A percentile compares a stretch with the other conserved stretches of the same genome.
phyloP scores from a whole-genome alignment of 2,329 filamentous ascomycete species.

The Ceratocystiopsis brevicomis region DNA sequence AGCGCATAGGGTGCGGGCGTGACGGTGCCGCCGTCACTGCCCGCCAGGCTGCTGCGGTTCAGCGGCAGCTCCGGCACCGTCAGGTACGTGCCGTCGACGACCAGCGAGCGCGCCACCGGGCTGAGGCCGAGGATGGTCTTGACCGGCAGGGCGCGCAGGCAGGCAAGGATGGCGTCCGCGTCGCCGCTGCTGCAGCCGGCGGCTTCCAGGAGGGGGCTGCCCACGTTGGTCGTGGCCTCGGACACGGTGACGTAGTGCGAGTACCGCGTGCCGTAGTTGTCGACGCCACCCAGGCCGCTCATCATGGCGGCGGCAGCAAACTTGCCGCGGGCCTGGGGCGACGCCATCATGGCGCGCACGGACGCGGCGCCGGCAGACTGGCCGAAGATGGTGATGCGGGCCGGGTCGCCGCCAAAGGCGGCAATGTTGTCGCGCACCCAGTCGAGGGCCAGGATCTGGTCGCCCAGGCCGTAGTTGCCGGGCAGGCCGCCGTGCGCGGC shows the following conservation, averaged over 20 bases:
- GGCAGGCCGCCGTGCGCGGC: constrained; percentile 21
- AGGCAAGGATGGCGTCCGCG: constrained; percentile 21
- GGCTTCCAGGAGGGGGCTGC: constrained; percentile 29
- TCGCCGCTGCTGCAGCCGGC: constrained; percentile 28
- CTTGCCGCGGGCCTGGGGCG: constrained; percentile 25
- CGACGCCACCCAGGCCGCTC: constrained; percentile 22
- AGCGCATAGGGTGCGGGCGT: constrained; percentile 29
- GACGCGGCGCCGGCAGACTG: constrained; percentile 33
- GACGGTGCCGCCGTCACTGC: neutral
- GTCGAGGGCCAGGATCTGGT: constrained; percentile 29
- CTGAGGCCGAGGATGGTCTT: constrained; percentile 20
- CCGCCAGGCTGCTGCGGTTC: constrained; percentile 12
- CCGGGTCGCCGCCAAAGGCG: constrained; percentile 37
- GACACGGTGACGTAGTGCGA: constrained; percentile 38
- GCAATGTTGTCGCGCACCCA: constrained; percentile 32
- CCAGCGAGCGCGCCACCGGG: constrained; percentile 30
- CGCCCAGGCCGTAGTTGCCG: constrained; percentile 29
- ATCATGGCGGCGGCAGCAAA: constrained; percentile 27
- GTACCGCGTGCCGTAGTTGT: constrained; percentile 38
- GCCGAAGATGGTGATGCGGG: constrained; percentile 35
- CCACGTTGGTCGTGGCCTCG: constrained; percentile 25
- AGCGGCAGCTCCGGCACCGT: constrained; percentile 27
- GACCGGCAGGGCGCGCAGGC: constrained; percentile 29
- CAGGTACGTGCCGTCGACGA: constrained; percentile 39
- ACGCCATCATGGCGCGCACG: constrained; percentile 30